Evolutionary conservation across 129 eudicot species (phyloP).

Genomic region (Ambrosia artemisiifolia): DNA sequence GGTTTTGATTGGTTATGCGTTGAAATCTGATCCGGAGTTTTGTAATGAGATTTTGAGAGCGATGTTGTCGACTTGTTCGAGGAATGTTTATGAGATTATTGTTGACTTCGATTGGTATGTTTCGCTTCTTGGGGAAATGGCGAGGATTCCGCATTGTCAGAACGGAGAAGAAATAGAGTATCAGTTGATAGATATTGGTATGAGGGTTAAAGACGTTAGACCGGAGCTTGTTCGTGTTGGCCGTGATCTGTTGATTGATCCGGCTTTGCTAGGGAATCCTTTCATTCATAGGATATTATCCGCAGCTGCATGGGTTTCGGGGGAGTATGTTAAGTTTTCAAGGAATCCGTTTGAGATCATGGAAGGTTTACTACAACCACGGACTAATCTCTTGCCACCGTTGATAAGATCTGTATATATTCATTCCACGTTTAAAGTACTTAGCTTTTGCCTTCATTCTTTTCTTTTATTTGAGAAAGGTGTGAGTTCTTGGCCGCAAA

Average conservation of each 20-base stretch:
- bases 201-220: conserved; percentile 92
- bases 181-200: conserved; percentile 85
- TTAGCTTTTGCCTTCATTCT: conserved; percentile 61
- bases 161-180: conserved; percentile 79
- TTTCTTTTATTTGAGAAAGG: conserved; percentile 40
- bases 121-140: conserved; percentile 82
- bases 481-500: conserved; percentile 20
- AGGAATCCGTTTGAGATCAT: conserved; percentile 71
- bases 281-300: conserved; percentile 63
- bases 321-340: conserved; percentile 72
- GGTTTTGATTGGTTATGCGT: conserved; percentile 75
- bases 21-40: conserved; percentile 85
- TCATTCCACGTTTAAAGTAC: conserved; percentile 73
- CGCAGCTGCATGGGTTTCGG: conserved; percentile 85
- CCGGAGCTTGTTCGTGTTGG: conserved; percentile 68
- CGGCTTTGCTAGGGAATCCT: conserved; percentile 90
- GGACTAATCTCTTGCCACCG: conserved; percentile 80
- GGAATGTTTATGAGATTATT: conserved; percentile 68
- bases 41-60: conserved; percentile 75
- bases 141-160: conserved; percentile 78
- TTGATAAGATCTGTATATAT: conserved; percentile 72
- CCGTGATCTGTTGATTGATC: conserved; percentile 79
- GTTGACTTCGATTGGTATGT: conserved; percentile 95
- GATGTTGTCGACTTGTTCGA: conserved; percentile 63
- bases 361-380: conserved; percentile 88